Evolutionary conservation across 2,329 filamentous ascomycete species (phyloP), one percentile per base, ranked within the genome.

Genomic region (Hansfordia pulvinata): DNA sequence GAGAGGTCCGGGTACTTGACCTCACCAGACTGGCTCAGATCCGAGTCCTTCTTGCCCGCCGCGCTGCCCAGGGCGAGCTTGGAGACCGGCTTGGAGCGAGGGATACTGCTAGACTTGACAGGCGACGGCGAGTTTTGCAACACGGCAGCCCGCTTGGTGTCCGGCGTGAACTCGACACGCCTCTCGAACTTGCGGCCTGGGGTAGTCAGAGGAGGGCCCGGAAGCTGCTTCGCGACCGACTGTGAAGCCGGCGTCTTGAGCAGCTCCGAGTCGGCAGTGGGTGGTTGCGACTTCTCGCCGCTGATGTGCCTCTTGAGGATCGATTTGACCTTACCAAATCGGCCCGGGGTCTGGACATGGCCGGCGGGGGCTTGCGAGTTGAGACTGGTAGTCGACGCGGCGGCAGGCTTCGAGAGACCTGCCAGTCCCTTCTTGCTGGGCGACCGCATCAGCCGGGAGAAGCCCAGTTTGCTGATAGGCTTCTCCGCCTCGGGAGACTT

Each of bases 131-230:
- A 68, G 30, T 61, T 54, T 32, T 67, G 60, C 1, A 44, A 36
- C 25, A 55, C 38, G 0, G 52, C 47, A 7, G 55, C 50, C 11
- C 55, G 53, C 35, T 81, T 67, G 19, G 76, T 75, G 33, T 72
- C 74, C 0, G 76, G 76, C 0, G 79, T 84, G 42, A 93, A 93
- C 26, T 80, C 75, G 19, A 93, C 82, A 30, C 70, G 76, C 56
- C 92, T 93, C 11, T 54, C 49, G 19, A 60, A 46, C 49, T 74
- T 80, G 14, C 74, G 66, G 17, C 75, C 74, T 6, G 78, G 79
- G 2, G 78, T 83, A 5, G 71, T 74, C 29, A 71, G 53, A 5
- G 67, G 61, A 11, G 62, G 46, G 3, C 58, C 46, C 27, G 64
- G 64, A 17, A 74, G 46, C 13, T 61, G 54, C 39, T 69, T 72